Evolutionary conservation across 2,329 filamentous ascomycete genomes (phyloP), one percentile per base, ranked within the genome.

Genomic region (Cytospora paraplurivora): DNA sequence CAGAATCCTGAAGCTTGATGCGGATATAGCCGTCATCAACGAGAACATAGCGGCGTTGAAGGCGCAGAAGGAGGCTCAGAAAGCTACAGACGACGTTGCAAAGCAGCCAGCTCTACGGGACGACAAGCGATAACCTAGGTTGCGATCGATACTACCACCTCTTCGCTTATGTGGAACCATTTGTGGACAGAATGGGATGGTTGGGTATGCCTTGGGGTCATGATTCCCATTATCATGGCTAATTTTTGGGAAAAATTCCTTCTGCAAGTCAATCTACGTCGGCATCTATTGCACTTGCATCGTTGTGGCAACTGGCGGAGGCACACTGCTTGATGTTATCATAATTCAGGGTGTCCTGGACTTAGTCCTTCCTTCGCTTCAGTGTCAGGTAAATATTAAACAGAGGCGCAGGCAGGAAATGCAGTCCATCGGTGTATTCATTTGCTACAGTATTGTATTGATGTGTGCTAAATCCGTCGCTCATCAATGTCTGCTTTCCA

Each of bases 11-110:
- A 82, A 81, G 63, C 76, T 94, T 5, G 87, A 95, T 68, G 90
- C 87, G 3, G 89, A 94, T 68, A 90, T 95, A 71, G 85, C 91
- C 1, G 73, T 95, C 19, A 77, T 94, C n/a, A 90, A 95, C 70
- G 91, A 95, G 56, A 87, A 84, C 71, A 90, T 95, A 67, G 84
- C 74, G 2, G 72, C 73, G 35, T 67, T 79, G n/a, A 75, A 70
- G 62, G 69, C 65, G 47, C 59, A 62, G 21, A 54, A 55, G 34
- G n/a, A 61, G 50, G 54, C 62, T 19, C 51, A 54, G 21, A 27
- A 13, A 17, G 32, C 27, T 5, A 13, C 38, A 51, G 41, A 35
- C 10, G 13, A 41, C n/a, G 10, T 12, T 11, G 44, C n/a, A 1
- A 44, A n/a, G 6, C 41, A 44, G 17, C n/a, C 17, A 44, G 2